A percentile compares a stretch with the other conserved stretches of the same genome.
Conservation (phyloP, 2,329 filamentous ascomycete species). For the Fusarium humuli region DNA sequence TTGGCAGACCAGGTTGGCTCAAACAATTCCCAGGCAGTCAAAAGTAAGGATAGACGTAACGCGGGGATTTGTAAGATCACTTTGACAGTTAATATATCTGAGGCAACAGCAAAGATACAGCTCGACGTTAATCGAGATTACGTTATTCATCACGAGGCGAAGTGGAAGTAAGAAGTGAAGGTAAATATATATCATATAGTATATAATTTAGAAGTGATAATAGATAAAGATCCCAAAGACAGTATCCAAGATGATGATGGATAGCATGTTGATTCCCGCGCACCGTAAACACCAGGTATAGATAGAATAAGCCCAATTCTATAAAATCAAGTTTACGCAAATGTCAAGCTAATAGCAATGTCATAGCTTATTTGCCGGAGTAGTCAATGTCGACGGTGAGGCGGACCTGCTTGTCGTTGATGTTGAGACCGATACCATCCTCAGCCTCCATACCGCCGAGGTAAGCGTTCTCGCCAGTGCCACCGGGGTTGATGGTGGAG, state of each 20-base stretch:
- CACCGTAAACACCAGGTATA: conserved; percentile 45
- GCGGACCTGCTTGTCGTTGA: conserved; percentile 45
- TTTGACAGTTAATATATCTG: not conserved
- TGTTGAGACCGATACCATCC: conserved; percentile 58
- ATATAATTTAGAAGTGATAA: conserved; percentile 35
- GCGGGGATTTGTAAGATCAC: not conserved
- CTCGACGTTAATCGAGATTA: fast-evolving
- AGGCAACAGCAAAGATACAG: not conserved
- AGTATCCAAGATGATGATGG: conserved; percentile 32
- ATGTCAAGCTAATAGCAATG: not conserved
- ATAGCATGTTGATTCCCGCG: conserved; percentile 28
- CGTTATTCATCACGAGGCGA: not conserved
- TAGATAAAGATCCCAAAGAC: conserved; percentile 38
- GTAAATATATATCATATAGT: conserved; percentile 44
- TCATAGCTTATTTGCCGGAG: conserved; percentile 17
- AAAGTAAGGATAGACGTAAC: not conserved
- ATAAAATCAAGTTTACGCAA: conserved; percentile 31
- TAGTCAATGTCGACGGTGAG: conserved; percentile 52
- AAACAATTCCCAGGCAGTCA: not conserved
- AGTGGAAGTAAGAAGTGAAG: conserved; percentile 29
- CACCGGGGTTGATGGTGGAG: conserved; percentile 55
- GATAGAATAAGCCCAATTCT: conserved; percentile 40
- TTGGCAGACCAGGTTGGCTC: conserved; percentile 3
- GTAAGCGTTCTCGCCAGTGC: conserved; percentile 55
- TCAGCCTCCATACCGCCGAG: conserved; percentile 51